Conservation (phyloP, 148 eudicot genomes). For the Dysphania ambrosioides region DNA sequence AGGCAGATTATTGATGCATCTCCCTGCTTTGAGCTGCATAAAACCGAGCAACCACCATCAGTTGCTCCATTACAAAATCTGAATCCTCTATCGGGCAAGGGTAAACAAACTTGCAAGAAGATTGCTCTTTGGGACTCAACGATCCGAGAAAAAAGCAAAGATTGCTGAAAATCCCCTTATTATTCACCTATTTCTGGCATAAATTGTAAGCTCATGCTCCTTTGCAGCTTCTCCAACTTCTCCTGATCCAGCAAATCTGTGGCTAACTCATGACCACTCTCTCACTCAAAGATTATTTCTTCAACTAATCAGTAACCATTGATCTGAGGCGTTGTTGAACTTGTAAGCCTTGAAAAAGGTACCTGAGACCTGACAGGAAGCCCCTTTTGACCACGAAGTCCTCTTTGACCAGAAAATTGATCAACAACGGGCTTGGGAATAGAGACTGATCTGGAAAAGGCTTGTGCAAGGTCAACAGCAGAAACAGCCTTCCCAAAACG, state of each 20-base stretch:
- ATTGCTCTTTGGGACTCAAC: slow-evolving; percentile 12
- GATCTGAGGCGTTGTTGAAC: slow-evolving; percentile 64
- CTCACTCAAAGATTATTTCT: not conserved
- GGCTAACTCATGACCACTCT: not conserved
- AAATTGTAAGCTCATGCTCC: slow-evolving; percentile 11
- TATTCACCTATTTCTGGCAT: slow-evolving; percentile 17
- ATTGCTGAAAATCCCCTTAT: slow-evolving; percentile 18
- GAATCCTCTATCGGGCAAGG: not conserved
- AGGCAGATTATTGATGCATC: not conserved
- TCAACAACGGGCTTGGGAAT: slow-evolving; percentile 48
- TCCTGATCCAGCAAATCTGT: not conserved
- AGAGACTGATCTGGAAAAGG: slow-evolving; percentile 72
- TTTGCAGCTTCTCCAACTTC: not conserved
- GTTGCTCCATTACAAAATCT: slow-evolving; percentile 4
- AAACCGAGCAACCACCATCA: slow-evolving; percentile 1
- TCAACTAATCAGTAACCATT: slow-evolving; percentile 57
- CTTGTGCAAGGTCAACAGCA: slow-evolving; percentile 87
- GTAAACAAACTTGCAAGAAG: not conserved
- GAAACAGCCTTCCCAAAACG: slow-evolving; percentile 84
- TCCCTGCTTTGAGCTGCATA: not conserved
- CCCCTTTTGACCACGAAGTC: slow-evolving; percentile 54
- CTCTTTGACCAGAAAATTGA: slow-evolving; percentile 51
- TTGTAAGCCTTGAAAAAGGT: slow-evolving; percentile 73
- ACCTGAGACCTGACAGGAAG: slow-evolving; percentile 45
- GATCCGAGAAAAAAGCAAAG: slow-evolving; percentile 12